These are phyloP conservation scores for Yamadazyma trypodendri DNA, from an alignment of 1,139 yeast genomes.

Conservation along the genomic window DNA sequence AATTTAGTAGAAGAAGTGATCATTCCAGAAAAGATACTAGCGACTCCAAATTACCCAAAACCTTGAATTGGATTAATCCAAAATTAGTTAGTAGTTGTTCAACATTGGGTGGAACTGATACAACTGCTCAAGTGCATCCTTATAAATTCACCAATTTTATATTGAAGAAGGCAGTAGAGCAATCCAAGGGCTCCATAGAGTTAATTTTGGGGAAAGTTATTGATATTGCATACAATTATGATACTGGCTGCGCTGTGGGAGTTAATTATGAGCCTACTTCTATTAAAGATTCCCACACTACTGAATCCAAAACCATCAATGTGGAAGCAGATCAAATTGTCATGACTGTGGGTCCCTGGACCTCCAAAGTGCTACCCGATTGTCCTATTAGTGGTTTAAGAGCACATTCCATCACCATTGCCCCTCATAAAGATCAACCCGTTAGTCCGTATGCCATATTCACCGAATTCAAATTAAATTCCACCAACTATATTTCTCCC, in stretches of 20 bases:
- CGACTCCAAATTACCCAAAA: constrained; percentile 54
- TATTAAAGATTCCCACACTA: constrained; percentile 32
- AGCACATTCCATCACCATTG: constrained; percentile 91
- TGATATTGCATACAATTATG: constrained; percentile 60
- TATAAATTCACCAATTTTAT: constrained; percentile 84
- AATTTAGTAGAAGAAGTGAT: constrained; percentile 23
- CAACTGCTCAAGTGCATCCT: constrained; percentile 97
- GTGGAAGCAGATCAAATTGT: constrained; percentile 72
- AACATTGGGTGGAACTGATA: constrained; percentile 76
- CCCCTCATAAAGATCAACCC: constrained; percentile 66
- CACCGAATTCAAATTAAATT: constrained; percentile 76
- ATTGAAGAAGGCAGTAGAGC: constrained; percentile 74
- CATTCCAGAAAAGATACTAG: constrained; percentile 8
- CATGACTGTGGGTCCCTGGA: constrained; percentile 96
- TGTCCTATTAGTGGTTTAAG: constrained; percentile 91
- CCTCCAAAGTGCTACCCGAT: constrained; percentile 81
- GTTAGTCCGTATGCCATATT: constrained; percentile 93
- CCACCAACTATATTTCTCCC: constrained; percentile 73
- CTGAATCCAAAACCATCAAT: constrained; percentile 27
- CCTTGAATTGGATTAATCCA: constrained; percentile 78
- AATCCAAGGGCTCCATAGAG: constrained; percentile 72
- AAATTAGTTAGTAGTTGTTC: constrained; percentile 72
- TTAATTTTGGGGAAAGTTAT: constrained; percentile 81
- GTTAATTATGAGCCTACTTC: constrained; percentile 62
- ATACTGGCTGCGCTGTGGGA: constrained; percentile 66